Base-by-base conservation (phyloP, 169 alveolate species). In the Plasmodium gallinaceum region DNA sequence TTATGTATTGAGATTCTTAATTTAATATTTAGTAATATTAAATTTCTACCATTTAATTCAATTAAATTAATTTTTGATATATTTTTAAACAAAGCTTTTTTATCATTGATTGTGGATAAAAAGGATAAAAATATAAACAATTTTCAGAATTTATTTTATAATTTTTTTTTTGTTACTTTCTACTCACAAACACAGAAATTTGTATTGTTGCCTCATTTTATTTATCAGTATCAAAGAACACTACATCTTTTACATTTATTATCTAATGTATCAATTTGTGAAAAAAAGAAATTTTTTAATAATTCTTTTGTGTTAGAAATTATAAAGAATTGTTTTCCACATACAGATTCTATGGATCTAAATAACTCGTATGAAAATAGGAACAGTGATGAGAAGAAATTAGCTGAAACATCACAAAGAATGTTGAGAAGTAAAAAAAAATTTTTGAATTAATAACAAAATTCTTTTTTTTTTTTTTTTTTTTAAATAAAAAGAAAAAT, bases 21-120 rank as follows among this genome's bases (percentile, higher is more conserved):
- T 58, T 42, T 78, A 78, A 78, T 78, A 14, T 78, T 78, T 65
- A 46, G 32, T 58, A 78, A 78, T 65, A 64, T 78, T 48, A 78
- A 78, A 78, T 78, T 12, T 64, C 71, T 78, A 64, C 89, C 89
- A 32, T 78, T 78, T 78, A 78, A 42, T 65, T 78, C 89, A 42
- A 78, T 78, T 10, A 78, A 78, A 57, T 43, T 78, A 78, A 78
- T 78, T 64, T 58, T 78, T 18, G 89, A 78, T 52, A 78, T 65
- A 78, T 78, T 78, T 78, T 24, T 78, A 24, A 78, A 78, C 46
- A 78, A 51, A 51, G 22, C 60, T 18, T 48, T 64, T 64, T 32
- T 58, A 78, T 64, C 80, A 42, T 39, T 78, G 32, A 64, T 75
- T 72, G 18, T 66, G 26, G 37, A 78, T 65, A 60, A 58, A 43